Evolutionary conservation across 2,329 filamentous ascomycete genomes (phyloP), one percentile per base, ranked within the genome.

Genomic region (Fusarium piperis): DNA sequence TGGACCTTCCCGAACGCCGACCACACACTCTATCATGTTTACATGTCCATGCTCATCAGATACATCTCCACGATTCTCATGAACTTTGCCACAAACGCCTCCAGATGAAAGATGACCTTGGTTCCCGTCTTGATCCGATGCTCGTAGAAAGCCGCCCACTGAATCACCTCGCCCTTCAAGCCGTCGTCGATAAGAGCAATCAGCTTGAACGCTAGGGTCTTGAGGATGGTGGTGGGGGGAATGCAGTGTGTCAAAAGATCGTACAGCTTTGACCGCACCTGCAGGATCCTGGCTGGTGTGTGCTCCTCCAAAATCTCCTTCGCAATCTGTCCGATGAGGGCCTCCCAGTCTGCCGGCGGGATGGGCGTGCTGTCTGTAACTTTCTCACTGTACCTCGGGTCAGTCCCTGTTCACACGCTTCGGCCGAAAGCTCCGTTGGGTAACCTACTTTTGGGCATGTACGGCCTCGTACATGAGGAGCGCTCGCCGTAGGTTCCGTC

Each of bases 21-120:
- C 55, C 58, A 56, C 52, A 33, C 39, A 59, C 48, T 65, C 61
- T 57, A 46, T 39, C 59, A 59, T 57, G 51, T 65, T 84, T 79
- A 90, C 83, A 90, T 84, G 61, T 94, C 93, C 91, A 96, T 95
- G 71, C 91, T 93, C 93, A 97, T 95, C 64, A 92, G 82, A 78
- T 90, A 97, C 90, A 94, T 95, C 85, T 99, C 96, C 71, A 95
- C 89, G 74, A 98, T 90, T 75, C 95, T 90, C 95, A 99, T 98
- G 80, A 98, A 97, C 84, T 98, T 98, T 64, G 95, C 95, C 65
- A 99, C 96, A 82, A 99, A 99, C 4, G 96, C 96, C 83, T 99
- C 97, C 5, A 99, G 85, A 79, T 99, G 97, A 82, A 99, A 99
- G 70, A 99, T 98, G 65, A 97, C 93, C 87, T 99, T 99, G 66